Evolutionary conservation across 2,329 filamentous ascomycete genomes (phyloP), one percentile per base, ranked within the genome.

Genomic region (Hypoxylon sp.): DNA sequence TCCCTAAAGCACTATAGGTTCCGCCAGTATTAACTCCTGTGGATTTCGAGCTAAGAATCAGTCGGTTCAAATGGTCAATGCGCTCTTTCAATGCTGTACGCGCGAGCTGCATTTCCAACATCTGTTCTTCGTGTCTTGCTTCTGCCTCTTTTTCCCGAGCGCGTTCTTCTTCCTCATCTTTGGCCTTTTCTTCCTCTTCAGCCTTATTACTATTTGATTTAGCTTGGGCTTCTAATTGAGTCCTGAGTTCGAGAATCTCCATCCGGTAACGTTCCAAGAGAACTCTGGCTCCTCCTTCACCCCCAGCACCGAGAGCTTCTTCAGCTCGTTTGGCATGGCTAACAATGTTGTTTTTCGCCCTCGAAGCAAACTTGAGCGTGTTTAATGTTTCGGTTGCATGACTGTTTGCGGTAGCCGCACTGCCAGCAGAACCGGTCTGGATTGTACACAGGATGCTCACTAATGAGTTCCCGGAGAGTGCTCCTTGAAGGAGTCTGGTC

Each of bases 381-480:
- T 97, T 99, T 61, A 99, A 83, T 0, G 95, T 98, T 81, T 99
- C 96, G 17, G 88, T 88, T 0, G 92, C 93, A 75, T 98, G 93
- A 22, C 87, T 92, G 74, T 89, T 91, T 19, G 90, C 87, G 3
- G 90, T 82, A 1, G 93, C 92, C 8, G 88, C 85, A 74, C 89
- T 94, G 22, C 92, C 91, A 11, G 89, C 87, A 1, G 92, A 86
- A n/a, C 93, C 93, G 50, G 97, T 91, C 77, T 97, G 93, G 60
- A 99, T 96, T 0, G 96, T 99, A 79, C 96, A 99, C 19, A 99
- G 89, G 77, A 99, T 99, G 76, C 95, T 98, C 76, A 99, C 94
- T 13, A 99, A 87, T 2, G 96, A 97, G 78, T 95, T 93, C 54
- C 96, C 96, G 0, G 95, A 97, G 42, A 99, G 84, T 2, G 96